phyloP scores from a whole-genome alignment of 78 protist genomes.

The Monocercomonoides exilis region DNA sequence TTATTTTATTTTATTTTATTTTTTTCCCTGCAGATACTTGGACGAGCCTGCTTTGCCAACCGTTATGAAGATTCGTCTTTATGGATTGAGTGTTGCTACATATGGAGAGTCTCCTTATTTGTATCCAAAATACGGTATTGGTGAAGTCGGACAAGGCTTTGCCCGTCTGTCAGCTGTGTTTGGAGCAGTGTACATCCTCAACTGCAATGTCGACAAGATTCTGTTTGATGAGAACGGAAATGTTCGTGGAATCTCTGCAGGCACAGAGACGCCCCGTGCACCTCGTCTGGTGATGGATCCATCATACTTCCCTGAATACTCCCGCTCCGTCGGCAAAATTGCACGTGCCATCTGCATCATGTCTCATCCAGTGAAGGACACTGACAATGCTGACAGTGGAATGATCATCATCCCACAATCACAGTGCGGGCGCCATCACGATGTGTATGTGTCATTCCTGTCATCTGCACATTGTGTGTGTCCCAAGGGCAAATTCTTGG shows the following conservation, averaged over 20 bases:
- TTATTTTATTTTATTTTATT: neutral
- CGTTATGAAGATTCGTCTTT: conserved; percentile 63
- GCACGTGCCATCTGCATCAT: conserved; percentile 89
- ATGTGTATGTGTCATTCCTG: conserved; percentile 77
- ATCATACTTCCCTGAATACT: conserved; percentile 86
- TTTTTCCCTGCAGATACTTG: conserved; percentile 39
- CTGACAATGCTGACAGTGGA: conserved; percentile 56
- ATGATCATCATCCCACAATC: conserved; percentile 82
- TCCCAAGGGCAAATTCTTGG: conserved; percentile 81
- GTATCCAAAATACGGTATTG: conserved; percentile 96
- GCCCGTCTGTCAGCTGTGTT: conserved; percentile 86
- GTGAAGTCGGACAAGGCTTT: conserved; percentile 86
- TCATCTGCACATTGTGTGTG: conserved; percentile 72
- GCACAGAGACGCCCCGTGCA: conserved; percentile 45
- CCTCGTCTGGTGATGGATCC: conserved; percentile 84
- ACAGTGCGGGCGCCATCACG: conserved; percentile 53
- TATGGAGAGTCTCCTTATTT: conserved; percentile 83
- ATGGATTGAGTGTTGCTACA: conserved; percentile 64
- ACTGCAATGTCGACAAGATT: conserved; percentile 73
- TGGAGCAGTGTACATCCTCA: conserved; percentile 96
- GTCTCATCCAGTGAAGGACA: conserved; percentile 68
- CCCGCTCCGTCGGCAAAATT: conserved; percentile 52
- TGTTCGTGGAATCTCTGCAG: conserved; percentile 67
- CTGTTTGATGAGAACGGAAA: conserved; percentile 66
- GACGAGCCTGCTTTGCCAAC: conserved; percentile 62